Percentiles rank a stretch among this genome's conserved stretches.
Conservation (phyloP, 163 green algal species). For the Volvox carteri region DNA sequence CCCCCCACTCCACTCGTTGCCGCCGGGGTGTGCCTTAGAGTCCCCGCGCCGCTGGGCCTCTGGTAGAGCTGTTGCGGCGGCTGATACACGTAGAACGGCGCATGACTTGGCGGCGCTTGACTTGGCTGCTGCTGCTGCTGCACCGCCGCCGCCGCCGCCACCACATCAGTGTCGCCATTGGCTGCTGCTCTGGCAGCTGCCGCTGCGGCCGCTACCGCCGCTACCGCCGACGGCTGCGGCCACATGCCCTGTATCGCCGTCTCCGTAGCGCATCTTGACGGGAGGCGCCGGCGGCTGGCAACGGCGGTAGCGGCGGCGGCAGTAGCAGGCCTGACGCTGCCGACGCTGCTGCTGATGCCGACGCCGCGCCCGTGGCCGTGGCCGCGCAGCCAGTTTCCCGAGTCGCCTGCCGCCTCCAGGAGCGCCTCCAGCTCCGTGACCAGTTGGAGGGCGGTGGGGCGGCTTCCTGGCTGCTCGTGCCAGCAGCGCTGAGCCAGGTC, state of each 20-base stretch:
- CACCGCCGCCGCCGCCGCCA: too few species aligned
- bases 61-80: not conserved
- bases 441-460: slow-evolving; percentile 33
- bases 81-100: not conserved
- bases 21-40: too few species aligned
- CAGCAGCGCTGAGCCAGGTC: slow-evolving; percentile 45
- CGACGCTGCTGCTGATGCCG: not conserved
- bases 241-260: slow-evolving; percentile 1
- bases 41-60: not conserved
- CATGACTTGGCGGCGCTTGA: not conserved
- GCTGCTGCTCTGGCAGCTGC: not conserved
- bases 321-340: not conserved
- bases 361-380: not conserved
- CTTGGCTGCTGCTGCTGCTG: not conserved
- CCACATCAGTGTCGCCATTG: not conserved
- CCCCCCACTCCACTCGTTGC: not conserved
- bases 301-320: not conserved
- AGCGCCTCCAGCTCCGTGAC: slow-evolving; percentile 49
- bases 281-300: not conserved
- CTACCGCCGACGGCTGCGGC: not conserved
- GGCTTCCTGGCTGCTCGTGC: not conserved
- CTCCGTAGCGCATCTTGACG: slow-evolving; percentile 21
- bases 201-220: too few species aligned
- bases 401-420: slow-evolving; percentile 7
- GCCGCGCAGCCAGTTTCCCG: not conserved